Evolutionary conservation across 1,139 yeast genomes (phyloP).

Genomic region (Scheffersomyces illinoinensis): DNA sequence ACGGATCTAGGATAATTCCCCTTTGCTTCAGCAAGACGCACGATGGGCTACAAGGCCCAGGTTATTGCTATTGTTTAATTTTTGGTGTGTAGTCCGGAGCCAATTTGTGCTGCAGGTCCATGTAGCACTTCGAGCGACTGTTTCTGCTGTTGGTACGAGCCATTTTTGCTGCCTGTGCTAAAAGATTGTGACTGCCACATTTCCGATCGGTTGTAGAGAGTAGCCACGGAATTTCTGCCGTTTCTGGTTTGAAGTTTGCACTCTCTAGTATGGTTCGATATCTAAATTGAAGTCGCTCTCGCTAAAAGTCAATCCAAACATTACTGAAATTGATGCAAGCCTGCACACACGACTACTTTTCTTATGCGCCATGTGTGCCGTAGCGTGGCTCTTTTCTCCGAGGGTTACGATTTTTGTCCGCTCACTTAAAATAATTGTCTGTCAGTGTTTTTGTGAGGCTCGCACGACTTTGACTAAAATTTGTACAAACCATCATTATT

Average conservation of each 20-base stretch:
- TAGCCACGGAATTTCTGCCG: not conserved
- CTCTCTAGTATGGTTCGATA: not conserved
- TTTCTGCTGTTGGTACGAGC: no score
- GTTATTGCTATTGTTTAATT: not conserved
- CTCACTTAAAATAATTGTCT: not conserved
- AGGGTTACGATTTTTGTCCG: not conserved
- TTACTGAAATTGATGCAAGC: not conserved
- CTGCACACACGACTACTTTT: not conserved
- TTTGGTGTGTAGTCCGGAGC: not conserved
- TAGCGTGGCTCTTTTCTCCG: not conserved
- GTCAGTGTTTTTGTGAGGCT: not conserved
- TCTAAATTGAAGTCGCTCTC: not conserved
- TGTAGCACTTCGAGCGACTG: no score
- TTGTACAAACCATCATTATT: slow-evolving; percentile 1
- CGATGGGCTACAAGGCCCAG: not conserved
- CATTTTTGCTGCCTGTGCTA: not conserved
- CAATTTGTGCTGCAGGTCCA: not conserved
- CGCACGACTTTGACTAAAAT: not conserved
- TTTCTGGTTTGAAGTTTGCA: not conserved
- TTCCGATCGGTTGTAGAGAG: not conserved
- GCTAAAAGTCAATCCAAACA: not conserved
- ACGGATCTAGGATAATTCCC: not conserved
- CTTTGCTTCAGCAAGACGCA: not conserved
- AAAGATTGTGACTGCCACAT: not conserved
- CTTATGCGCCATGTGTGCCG: not conserved